Percentiles rank a stretch among this genome's conserved stretches.
phyloP scores from a whole-genome alignment of 2,329 filamentous ascomycete genomes.

The Fusarium staphyleae region DNA sequence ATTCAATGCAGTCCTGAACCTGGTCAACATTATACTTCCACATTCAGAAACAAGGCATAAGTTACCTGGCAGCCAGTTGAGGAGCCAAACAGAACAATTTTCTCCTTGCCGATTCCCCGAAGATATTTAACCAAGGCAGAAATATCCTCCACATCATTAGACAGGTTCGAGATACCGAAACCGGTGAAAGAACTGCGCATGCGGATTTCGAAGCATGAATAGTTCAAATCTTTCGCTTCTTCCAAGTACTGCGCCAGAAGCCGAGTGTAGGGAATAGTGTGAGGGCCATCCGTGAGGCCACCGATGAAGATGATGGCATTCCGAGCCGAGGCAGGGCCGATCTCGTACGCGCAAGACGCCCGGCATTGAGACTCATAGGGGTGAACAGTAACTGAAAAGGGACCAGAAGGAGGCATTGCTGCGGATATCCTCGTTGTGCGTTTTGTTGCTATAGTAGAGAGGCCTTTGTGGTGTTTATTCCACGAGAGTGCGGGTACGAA shows the following conservation, averaged over 20 bases:
- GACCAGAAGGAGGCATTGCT: constrained; percentile 40
- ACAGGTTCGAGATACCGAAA: constrained; percentile 59
- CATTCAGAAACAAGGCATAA: constrained; percentile 37
- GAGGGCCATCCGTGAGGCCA: constrained; percentile 73
- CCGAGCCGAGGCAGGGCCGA: constrained; percentile 49
- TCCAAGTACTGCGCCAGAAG: constrained; percentile 55
- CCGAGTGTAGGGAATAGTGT: constrained; percentile 66
- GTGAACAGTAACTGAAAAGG: constrained; percentile 56
- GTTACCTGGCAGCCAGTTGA: constrained; percentile 67
- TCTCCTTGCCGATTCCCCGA: constrained; percentile 56
- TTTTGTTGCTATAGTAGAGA: neutral
- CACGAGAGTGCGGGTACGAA: neutral
- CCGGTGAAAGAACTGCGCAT: constrained; percentile 61
- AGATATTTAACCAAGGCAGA: constrained; percentile 61
- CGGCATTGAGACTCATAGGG: constrained; percentile 52
- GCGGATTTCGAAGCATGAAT: constrained; percentile 64
- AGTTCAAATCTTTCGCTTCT: constrained; percentile 48
- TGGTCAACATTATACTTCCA: constrained; percentile 1
- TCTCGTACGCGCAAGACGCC: constrained; percentile 56
- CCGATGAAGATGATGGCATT: constrained; percentile 75
- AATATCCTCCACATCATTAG: constrained; percentile 62
- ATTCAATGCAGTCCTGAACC: constrained; percentile 63
- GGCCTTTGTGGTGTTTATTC: constrained; percentile 1
- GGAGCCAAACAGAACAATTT: constrained; percentile 64
- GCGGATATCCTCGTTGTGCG: neutral